Evolutionary conservation across 345 rosid genomes (phyloP).

Genomic region (Lenwebbia sp.): DNA sequence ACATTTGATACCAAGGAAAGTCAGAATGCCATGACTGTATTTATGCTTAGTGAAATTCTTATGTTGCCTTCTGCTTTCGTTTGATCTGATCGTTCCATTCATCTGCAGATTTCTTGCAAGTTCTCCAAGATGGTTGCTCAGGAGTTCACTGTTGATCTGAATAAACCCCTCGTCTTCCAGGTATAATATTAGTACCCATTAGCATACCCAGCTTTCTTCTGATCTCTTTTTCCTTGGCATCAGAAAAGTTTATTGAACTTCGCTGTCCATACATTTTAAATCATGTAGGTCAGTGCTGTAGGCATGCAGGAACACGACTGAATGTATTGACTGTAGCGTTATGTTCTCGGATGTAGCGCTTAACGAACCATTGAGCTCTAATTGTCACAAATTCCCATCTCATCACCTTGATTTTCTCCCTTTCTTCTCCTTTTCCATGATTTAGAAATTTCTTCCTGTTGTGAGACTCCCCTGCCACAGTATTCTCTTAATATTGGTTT

Average conservation of each 20-base stretch:
- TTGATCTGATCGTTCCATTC: not conserved
- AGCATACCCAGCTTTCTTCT: not conserved
- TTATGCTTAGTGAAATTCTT: not conserved
- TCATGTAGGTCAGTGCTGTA: not conserved
- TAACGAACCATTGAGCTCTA: not conserved
- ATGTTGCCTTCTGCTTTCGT: not conserved
- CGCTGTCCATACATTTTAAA: not conserved
- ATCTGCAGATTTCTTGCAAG: conserved; percentile 6
- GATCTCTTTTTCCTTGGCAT: not conserved
- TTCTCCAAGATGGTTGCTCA: conserved; percentile 64
- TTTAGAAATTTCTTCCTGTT: not conserved
- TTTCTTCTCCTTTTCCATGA: not conserved
- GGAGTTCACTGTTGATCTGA: conserved; percentile 67
- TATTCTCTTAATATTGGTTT: not conserved
- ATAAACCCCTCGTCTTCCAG: conserved; percentile 92
- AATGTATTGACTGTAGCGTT: not conserved
- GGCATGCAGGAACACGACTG: not conserved
- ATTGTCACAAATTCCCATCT: not conserved
- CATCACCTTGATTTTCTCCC: not conserved
- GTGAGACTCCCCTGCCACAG: not conserved
- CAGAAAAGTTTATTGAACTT: not conserved
- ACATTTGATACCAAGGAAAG: not conserved
- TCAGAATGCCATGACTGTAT: not conserved
- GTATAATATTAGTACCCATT: conserved; percentile 14
- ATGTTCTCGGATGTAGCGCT: not conserved